Conservation (phyloP, 2,329 filamentous ascomycete genomes). For the Trichoderma pleuroti region DNA sequence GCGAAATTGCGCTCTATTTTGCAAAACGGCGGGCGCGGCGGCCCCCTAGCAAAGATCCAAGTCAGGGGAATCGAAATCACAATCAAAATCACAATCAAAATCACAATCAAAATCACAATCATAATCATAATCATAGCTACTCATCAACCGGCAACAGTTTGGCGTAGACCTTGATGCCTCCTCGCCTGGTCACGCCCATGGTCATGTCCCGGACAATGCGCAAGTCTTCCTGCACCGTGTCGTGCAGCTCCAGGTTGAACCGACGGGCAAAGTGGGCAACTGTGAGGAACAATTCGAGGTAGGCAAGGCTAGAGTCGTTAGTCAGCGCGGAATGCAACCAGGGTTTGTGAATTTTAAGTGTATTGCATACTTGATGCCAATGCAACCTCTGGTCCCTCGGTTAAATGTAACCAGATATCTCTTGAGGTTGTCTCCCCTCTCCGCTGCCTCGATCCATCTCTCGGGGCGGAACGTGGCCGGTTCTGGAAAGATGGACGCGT, state of each 20-base stretch:
- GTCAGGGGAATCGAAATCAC: not conserved
- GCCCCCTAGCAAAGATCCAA: not conserved
- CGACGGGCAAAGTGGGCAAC: conserved; percentile 19
- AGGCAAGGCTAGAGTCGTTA: not conserved
- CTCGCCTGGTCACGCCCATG: not conserved
- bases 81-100: too few relatives aligned
- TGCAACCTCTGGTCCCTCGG: conserved; percentile 24
- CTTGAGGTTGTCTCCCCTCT: conserved; percentile 16
- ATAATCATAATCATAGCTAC: not conserved
- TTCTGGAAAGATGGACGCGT: conserved; percentile 27
- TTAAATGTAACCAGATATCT: conserved; percentile 22
- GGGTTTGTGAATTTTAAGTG: not conserved
- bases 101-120: not conserved
- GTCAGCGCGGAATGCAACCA: not conserved
- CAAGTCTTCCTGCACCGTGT: conserved; percentile 20
- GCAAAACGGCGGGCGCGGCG: not conserved
- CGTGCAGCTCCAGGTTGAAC: conserved; percentile 24
- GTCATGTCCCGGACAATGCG: conserved; percentile 5
- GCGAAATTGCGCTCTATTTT: not conserved
- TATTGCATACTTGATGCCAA: conserved; percentile 23
- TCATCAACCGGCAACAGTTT: not conserved
- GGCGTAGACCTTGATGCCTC: not conserved
- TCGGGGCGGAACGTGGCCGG: conserved; percentile 27
- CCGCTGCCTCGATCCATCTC: conserved; percentile 27
- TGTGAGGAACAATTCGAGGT: conserved; percentile 23